These are phyloP conservation scores for Vinca minor DNA, from an alignment of 257 asterid genomes.

Conservation along the genomic window DNA sequence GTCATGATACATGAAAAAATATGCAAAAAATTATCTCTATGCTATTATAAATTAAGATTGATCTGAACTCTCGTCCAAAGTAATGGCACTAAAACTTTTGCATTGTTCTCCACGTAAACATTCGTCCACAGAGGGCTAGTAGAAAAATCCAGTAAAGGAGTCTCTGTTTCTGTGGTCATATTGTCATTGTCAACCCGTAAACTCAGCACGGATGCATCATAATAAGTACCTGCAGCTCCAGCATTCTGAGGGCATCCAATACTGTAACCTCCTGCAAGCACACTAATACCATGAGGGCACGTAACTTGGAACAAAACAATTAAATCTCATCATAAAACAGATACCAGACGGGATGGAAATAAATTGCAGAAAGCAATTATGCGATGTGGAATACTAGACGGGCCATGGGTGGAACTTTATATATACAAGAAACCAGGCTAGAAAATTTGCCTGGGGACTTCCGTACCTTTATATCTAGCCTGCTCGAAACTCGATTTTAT, in stretches of 20 bases:
- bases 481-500: not conserved
- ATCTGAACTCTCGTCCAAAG: constrained; percentile 99
- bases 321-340: not conserved
- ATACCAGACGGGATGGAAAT: not conserved
- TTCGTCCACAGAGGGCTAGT: constrained; percentile 91
- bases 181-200: constrained; percentile 83
- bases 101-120: constrained; percentile 90
- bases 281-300: constrained; percentile 21
- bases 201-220: constrained; percentile 86
- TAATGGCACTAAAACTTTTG: constrained; percentile 90
- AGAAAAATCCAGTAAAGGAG: constrained; percentile 90
- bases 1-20: not conserved
- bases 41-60: constrained; percentile 19
- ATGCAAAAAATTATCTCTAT: not conserved
- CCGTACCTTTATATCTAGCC: not conserved
- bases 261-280: constrained; percentile 78
- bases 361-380: not conserved
- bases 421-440: not conserved
- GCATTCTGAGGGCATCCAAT: constrained; percentile 74
- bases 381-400: not conserved
- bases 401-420: not conserved
- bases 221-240: constrained; percentile 99
- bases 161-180: constrained; percentile 88
- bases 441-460: not conserved
- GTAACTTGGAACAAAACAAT: constrained; percentile 4